Conservation (phyloP, 768 basidiomycete species). For the Boletus speciosus region DNA sequence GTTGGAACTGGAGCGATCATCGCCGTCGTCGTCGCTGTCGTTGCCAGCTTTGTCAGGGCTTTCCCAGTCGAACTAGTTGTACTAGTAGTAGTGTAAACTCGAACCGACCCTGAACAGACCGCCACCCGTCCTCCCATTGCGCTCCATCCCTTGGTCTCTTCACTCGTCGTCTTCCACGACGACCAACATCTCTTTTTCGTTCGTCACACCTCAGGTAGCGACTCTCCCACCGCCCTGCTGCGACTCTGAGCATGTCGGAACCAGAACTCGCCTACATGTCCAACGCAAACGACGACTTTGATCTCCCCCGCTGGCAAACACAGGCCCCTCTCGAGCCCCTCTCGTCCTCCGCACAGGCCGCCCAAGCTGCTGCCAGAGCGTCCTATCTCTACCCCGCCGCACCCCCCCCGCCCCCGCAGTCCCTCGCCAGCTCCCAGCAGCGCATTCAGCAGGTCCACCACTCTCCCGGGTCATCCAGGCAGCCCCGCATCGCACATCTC, state of each 20-base stretch:
- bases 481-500: constrained; percentile 63
- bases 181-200: neutral
- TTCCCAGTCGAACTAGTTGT: neutral
- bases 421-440: constrained; percentile 38
- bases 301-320: constrained; percentile 57
- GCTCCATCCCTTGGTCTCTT: neutral
- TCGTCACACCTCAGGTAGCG: neutral
- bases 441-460: constrained; percentile 53
- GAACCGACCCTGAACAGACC: constrained; percentile 31
- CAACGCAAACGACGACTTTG: constrained; percentile 79
- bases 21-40: neutral
- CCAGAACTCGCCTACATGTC: constrained; percentile 71
- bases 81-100: neutral
- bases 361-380: constrained; percentile 44
- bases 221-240: neutral
- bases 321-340: constrained; percentile 43
- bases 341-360: constrained; percentile 60
- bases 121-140: neutral
- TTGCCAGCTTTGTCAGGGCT: neutral
- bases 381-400: constrained; percentile 49
- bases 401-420: constrained; percentile 44
- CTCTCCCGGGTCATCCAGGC: constrained; percentile 42
- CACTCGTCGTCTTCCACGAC: constrained; percentile 18
- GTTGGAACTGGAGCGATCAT: constrained; percentile 32
- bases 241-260: constrained; percentile 55